phyloP scores from a whole-genome alignment of 2,329 filamentous ascomycete genomes.

The Penicillium sp. region DNA sequence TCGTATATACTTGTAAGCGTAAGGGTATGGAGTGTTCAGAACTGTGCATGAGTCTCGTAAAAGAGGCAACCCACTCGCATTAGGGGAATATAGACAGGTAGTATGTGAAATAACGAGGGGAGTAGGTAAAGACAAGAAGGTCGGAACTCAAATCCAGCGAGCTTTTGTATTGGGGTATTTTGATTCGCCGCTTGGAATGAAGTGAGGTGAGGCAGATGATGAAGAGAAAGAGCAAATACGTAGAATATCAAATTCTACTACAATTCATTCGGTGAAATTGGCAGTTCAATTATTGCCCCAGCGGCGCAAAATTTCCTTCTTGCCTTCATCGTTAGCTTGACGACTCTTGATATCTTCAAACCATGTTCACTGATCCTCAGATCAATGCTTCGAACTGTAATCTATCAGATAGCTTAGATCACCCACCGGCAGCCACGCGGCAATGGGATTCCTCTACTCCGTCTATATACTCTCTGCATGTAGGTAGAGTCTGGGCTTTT shows the following conservation, averaged over 20 bases:
- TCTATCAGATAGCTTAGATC: conserved; percentile 70
- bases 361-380: conserved; percentile 83
- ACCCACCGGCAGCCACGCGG: conserved; percentile 17
- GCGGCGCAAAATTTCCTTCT: conserved; percentile 51
- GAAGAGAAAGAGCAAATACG: neutral
- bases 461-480: neutral
- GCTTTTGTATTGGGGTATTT: neutral
- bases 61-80: neutral
- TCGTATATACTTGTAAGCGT: neutral
- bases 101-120: neutral
- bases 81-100: neutral
- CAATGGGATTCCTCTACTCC: neutral
- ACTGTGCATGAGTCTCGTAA: neutral
- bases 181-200: neutral
- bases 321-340: conserved; percentile 74
- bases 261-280: neutral
- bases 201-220: neutral
- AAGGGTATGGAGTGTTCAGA: neutral
- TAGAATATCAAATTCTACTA: neutral
- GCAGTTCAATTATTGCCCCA: conserved; percentile 5
- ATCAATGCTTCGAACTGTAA: conserved; percentile 72
- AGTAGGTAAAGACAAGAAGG: neutral
- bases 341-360: conserved; percentile 74
- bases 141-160: neutral
- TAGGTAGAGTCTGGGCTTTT: neutral